These are phyloP conservation scores for Primulina eburnea DNA, from an alignment of 257 asterid genomes.

Conservation along the genomic window DNA sequence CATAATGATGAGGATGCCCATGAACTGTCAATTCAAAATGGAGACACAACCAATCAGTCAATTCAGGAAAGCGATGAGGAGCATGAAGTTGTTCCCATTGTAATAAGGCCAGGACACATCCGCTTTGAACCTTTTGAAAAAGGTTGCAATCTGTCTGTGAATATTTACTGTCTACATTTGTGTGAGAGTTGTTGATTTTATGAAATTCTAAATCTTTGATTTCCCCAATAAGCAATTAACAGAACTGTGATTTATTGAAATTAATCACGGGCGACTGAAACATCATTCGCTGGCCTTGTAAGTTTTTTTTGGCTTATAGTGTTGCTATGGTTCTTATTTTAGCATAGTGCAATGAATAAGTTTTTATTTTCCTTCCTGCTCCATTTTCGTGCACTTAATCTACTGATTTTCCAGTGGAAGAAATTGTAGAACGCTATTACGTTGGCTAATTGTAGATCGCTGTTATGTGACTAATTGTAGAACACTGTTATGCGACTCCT, in stretches of 20 bases:
- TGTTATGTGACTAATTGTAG: neutral
- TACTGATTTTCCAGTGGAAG: neutral
- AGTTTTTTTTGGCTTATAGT: neutral
- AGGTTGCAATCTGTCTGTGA: slow-evolving; percentile 43
- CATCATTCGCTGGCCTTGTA: neutral
- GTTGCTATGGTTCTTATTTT: slow-evolving; percentile 16
- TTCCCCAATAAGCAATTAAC: slow-evolving; percentile 11
- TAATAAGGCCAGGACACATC: slow-evolving; percentile 88
- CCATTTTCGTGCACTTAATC: slow-evolving; percentile 8
- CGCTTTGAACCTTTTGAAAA: slow-evolving; percentile 80
- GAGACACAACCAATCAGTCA: slow-evolving; percentile 29
- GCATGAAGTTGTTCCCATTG: slow-evolving; percentile 66
- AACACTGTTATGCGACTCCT: neutral
- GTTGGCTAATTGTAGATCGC: neutral
- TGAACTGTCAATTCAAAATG: slow-evolving; percentile 37
- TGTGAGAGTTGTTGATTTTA: slow-evolving; percentile 16
- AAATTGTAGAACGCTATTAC: neutral
- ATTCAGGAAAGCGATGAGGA: slow-evolving; percentile 39
- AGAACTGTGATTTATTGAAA: neutral
- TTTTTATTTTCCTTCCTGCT: slow-evolving; percentile 24
- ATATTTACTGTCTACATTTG: neutral
- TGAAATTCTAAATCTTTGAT: slow-evolving; percentile 3
- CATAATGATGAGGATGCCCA: slow-evolving; percentile 32
- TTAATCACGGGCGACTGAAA: neutral
- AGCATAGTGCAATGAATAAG: slow-evolving; percentile 2